These are phyloP conservation scores for Takashimella koratensis DNA, from an alignment of 1,284 basidiomycete genomes.

Conservation along the genomic window DNA sequence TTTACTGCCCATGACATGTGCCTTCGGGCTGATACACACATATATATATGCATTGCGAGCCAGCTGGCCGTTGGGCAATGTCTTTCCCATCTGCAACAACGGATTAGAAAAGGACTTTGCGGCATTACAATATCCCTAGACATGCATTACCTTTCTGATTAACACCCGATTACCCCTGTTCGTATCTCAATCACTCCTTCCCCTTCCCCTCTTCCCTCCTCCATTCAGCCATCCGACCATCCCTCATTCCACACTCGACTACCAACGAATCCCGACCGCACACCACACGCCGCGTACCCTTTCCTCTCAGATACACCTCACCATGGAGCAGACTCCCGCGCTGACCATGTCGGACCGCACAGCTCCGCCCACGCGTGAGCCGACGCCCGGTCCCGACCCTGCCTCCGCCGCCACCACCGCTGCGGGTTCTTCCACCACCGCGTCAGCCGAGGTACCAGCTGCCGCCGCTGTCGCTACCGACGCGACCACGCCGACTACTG, in stretches of 20 bases:
- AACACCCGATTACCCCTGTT: background rate
- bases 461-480: background rate
- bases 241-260: slow-evolving; percentile 2
- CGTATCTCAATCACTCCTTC: no score
- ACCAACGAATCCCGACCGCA: no score
- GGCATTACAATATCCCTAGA: no score
- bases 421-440: background rate
- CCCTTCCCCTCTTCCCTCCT: background rate
- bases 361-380: slow-evolving; percentile 5
- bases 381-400: background rate
- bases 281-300: no score
- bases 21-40: no score
- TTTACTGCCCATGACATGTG: no score
- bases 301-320: no score
- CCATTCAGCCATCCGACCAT: slow-evolving; percentile 1
- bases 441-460: background rate
- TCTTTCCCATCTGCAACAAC: no score
- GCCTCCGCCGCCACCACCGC: background rate
- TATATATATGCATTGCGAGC: no score
- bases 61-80: no score
- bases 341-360: slow-evolving; percentile 17
- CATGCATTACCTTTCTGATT: background rate
- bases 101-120: no score
- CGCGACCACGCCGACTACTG: background rate
- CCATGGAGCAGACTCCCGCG: slow-evolving; percentile 16